A percentile compares a stretch with the other conserved stretches of the same genome.
Conservation (phyloP, 1,284 basidiomycete species). For the Cutaneotrichosporon sp. region DNA sequence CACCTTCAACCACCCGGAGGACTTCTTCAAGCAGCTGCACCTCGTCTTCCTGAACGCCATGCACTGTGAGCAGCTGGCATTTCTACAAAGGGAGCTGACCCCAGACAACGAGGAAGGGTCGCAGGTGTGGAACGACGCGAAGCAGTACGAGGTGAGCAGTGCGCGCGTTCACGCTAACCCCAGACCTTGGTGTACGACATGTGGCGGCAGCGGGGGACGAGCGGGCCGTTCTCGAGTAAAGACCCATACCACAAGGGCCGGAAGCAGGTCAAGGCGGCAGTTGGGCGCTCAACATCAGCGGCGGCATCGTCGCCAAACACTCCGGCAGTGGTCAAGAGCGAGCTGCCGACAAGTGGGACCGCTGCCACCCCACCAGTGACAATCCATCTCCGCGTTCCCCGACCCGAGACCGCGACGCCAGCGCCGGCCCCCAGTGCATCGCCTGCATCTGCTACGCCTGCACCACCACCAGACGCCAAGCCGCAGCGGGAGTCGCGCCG, state of each 20-base stretch:
- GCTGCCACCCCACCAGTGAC: slow-evolving; percentile 10
- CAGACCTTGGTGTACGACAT: slow-evolving; percentile 30
- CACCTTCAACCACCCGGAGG: slow-evolving; percentile 32
- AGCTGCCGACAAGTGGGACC: background rate
- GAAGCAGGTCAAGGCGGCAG: slow-evolving; percentile 7
- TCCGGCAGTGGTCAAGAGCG: slow-evolving; percentile 1
- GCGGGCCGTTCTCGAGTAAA: slow-evolving; percentile 20
- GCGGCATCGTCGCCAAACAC: background rate
- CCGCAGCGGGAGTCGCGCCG: background rate
- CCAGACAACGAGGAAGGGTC: slow-evolving; percentile 47
- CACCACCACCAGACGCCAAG: background rate
- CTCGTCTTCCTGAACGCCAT: slow-evolving; percentile 49
- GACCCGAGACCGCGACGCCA: background rate
- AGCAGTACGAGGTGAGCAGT: slow-evolving; percentile 34
- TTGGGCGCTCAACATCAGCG: slow-evolving; percentile 5
- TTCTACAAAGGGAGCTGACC: no score
- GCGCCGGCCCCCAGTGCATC: background rate
- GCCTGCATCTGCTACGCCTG: background rate
- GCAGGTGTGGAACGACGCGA: slow-evolving; percentile 40
- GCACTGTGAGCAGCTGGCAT: slow-evolving; percentile 48
- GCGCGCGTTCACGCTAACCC: background rate
- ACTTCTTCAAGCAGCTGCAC: slow-evolving; percentile 45
- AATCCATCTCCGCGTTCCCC: slow-evolving; percentile 13
- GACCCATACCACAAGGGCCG: slow-evolving; percentile 20
- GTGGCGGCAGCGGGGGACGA: slow-evolving; percentile 23